These are phyloP conservation scores for Nigrospora oryzae DNA, from an alignment of 2,329 filamentous ascomycete genomes.

Conservation along the genomic window DNA sequence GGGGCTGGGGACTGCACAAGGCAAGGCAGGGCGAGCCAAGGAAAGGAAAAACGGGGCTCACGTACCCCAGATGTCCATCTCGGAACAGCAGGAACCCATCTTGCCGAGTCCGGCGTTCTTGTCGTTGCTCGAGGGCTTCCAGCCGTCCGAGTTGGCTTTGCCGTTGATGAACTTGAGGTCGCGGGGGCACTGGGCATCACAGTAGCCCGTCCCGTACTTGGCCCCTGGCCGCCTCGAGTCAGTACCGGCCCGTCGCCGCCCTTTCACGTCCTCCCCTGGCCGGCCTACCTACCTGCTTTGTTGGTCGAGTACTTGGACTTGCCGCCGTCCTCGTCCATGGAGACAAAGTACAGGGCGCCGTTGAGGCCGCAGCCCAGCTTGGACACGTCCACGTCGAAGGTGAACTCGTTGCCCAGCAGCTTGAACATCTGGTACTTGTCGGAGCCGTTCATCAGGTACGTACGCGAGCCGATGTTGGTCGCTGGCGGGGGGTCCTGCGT, in stretches of 20 bases:
- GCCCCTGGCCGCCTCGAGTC: slow-evolving; percentile 20
- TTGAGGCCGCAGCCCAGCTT: slow-evolving; percentile 54
- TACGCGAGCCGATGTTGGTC: slow-evolving; percentile 33
- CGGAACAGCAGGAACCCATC: slow-evolving; percentile 44
- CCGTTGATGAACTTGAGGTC: slow-evolving; percentile 45
- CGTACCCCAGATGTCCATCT: slow-evolving; percentile 49
- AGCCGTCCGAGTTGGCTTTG: slow-evolving; percentile 34
- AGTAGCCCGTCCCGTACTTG: slow-evolving; percentile 49
- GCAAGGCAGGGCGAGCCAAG: no score
- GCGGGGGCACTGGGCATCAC: slow-evolving; percentile 36
- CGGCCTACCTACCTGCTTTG: slow-evolving; percentile 19
- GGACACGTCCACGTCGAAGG: slow-evolving; percentile 55
- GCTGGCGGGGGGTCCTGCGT: slow-evolving; percentile 3
- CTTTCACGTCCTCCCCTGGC: slow-evolving; percentile 21
- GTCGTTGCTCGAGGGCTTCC: slow-evolving; percentile 37
- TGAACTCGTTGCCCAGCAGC: slow-evolving; percentile 50
- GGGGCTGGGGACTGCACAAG: no score
- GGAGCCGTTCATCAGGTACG: slow-evolving; percentile 48
- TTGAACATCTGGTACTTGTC: slow-evolving; percentile 49
- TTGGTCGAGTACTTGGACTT: slow-evolving; percentile 34
- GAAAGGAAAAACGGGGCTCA: no score
- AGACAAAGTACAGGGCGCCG: slow-evolving; percentile 49
- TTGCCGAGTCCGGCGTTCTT: slow-evolving; percentile 38
- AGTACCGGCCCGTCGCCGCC: slow-evolving; percentile 25
- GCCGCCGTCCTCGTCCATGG: slow-evolving; percentile 47